Evolutionary conservation across 1,139 yeast species (phyloP), one percentile per base, ranked within the genome.

Genomic region (Taphrina populina): DNA sequence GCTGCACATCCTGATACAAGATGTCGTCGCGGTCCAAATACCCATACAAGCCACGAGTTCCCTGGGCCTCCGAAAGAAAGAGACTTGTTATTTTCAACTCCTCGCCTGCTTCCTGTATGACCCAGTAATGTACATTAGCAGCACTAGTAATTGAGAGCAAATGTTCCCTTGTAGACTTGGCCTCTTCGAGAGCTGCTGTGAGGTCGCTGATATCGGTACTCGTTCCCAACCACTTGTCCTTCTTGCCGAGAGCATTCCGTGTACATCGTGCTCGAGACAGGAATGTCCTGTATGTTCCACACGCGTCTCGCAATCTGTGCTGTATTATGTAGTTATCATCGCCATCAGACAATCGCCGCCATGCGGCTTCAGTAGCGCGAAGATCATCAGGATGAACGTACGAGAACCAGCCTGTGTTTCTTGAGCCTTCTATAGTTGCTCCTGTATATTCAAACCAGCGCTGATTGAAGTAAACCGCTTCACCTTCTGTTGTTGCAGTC

Each of bases 151-250:
- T 43, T 6, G 47, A 43, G 19, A 43, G 19, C 27, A 43, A n/a
- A 20, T 43, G 47, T 20, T 43, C 47, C 3, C 47, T 15, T 8
- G 47, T 43, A 5, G 47, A 43, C 32, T 30, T 43, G 8, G 47
- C 47, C 11, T 43, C 47, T 19, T 30, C 47, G 11, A 43, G 37
- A 30, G 47, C 47, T 4, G 29, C 46, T 2, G 44, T 37, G 27
- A 46, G 19, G 7, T 46, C 46, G n/a, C 84, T 83, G 69, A 68
- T 65, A 58, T 69, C 71, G 65, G 68, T 67, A 64, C 66, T 63
- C 4, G 71, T 68, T 23, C 70, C 68, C 51, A 68, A 64, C 71
- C 71, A 69, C 45, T 66, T 68, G 5, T 66, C 65, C 13, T 66
- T 64, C 1, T 64, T 60, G n/a, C 71, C 70, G 53, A 62, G 62